phyloP scores from a whole-genome alignment of 2,329 filamentous ascomycete genomes.

The Beauveria bassiana region DNA sequence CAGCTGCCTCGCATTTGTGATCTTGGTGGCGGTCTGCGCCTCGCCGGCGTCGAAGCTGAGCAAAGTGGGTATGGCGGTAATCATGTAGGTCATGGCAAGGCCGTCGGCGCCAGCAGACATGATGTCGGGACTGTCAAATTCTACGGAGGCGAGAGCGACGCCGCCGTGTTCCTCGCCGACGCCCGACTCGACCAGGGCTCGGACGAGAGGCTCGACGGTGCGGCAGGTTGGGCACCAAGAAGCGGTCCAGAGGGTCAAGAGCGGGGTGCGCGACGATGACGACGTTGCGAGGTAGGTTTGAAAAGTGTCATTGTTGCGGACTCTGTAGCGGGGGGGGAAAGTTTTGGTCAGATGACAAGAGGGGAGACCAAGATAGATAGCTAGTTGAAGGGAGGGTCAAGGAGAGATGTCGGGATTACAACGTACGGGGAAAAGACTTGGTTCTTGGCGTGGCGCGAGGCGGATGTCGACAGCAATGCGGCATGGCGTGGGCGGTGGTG shows the following conservation, averaged over 20 bases:
- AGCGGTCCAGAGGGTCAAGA: slow-evolving; percentile 55
- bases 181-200: slow-evolving; percentile 39
- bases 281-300: slow-evolving; percentile 48
- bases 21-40: slow-evolving; percentile 39
- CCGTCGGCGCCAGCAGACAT: slow-evolving; percentile 31
- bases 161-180: slow-evolving; percentile 49
- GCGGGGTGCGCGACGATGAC: slow-evolving; percentile 43
- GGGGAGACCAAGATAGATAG: neutral
- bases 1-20: slow-evolving; percentile 41
- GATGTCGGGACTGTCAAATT: slow-evolving; percentile 51
- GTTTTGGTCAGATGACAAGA: neutral
- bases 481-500: slow-evolving; percentile 12
- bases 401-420: neutral
- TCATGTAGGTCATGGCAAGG: slow-evolving; percentile 48
- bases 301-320: slow-evolving; percentile 47
- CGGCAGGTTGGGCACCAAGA: slow-evolving; percentile 50
- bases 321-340: slow-evolving; percentile 27
- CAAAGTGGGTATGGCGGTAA: slow-evolving; percentile 49
- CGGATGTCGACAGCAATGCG: slow-evolving; percentile 16
- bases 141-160: slow-evolving; percentile 45
- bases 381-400: neutral
- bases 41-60: slow-evolving; percentile 50
- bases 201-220: slow-evolving; percentile 40
- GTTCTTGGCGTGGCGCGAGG: slow-evolving; percentile 16
- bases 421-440: slow-evolving; percentile 29